phyloP scores from a whole-genome alignment of 345 rosid species.

The Cardamine chenopodiifolia region DNA sequence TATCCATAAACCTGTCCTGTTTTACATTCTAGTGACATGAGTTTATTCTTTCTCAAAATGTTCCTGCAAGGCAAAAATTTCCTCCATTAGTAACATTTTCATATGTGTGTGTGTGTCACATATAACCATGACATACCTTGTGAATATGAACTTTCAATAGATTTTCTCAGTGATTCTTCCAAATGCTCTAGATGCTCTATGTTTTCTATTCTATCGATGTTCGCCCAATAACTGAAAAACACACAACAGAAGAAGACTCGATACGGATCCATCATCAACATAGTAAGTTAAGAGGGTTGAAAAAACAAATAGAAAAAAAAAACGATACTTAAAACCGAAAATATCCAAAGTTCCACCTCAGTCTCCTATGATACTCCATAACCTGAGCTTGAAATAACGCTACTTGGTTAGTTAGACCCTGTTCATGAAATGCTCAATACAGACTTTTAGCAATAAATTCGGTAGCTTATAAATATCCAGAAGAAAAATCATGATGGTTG shows the following conservation, averaged over 20 bases:
- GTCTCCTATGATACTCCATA: slow-evolving; percentile 60
- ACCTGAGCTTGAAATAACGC: slow-evolving; percentile 55
- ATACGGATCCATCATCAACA: not conserved
- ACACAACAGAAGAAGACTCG: not conserved
- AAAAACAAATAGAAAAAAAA: not conserved
- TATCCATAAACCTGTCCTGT: slow-evolving; percentile 50
- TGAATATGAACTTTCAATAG: slow-evolving; percentile 52
- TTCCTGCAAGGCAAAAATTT: slow-evolving; percentile 46
- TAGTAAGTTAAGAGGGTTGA: not conserved
- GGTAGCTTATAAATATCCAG: slow-evolving; percentile 11
- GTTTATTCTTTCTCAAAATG: slow-evolving; percentile 54
- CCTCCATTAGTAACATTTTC: not conserved
- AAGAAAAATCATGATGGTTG: not conserved
- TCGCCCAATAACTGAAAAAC: slow-evolving; percentile 58
- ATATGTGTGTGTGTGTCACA: not conserved
- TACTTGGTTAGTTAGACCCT: slow-evolving; percentile 62
- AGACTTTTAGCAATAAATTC: slow-evolving; percentile 3
- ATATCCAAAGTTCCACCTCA: slow-evolving; percentile 54
- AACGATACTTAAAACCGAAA: not conserved
- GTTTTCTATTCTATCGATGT: slow-evolving; percentile 53
- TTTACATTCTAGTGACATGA: slow-evolving; percentile 47
- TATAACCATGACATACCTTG: slow-evolving; percentile 39
- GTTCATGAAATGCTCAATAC: slow-evolving; percentile 35
- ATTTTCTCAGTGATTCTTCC: slow-evolving; percentile 63
- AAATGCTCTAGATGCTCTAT: slow-evolving; percentile 49